Percentiles rank a stretch among this genome's conserved stretches.
phyloP scores from a whole-genome alignment of 2,329 filamentous ascomycete species.

The Neurospora sp. region DNA sequence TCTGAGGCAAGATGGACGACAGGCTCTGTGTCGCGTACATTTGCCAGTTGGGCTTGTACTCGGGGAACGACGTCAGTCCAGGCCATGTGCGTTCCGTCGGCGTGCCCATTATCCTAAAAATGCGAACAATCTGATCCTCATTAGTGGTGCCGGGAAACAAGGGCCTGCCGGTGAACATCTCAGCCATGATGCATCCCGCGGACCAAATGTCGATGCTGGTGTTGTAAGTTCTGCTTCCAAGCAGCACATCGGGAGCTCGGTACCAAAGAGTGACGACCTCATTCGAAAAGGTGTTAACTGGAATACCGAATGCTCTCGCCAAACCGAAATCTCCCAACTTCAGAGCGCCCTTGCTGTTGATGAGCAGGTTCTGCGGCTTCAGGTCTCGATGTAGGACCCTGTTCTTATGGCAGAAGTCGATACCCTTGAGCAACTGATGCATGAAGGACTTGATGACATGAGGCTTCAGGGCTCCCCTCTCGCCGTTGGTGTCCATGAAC shows the following conservation, averaged over 20 bases:
- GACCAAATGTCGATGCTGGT: slow-evolving; percentile 99
- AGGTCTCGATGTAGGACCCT: slow-evolving; percentile 90
- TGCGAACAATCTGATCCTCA: slow-evolving; percentile 92
- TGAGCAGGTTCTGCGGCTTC: slow-evolving; percentile 93
- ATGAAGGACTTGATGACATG: slow-evolving; percentile 97
- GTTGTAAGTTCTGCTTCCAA: slow-evolving; percentile 93
- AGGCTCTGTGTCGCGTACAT: slow-evolving; percentile 91
- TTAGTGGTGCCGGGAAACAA: slow-evolving; percentile 97
- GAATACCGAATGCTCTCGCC: slow-evolving; percentile 89
- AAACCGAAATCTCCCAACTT: slow-evolving; percentile 94
- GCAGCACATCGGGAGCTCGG: slow-evolving; percentile 86
- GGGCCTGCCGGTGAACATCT: slow-evolving; percentile 95
- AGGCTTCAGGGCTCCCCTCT: slow-evolving; percentile 80
- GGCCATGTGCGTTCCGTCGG: slow-evolving; percentile 94
- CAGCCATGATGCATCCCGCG: slow-evolving; percentile 98
- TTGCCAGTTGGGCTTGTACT: slow-evolving; percentile 93
- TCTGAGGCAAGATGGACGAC: slow-evolving; percentile 75
- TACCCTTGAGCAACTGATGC: slow-evolving; percentile 91
- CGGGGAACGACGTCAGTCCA: slow-evolving; percentile 87
- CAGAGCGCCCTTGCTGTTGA: slow-evolving; percentile 81
- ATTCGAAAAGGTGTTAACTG: slow-evolving; percentile 96
- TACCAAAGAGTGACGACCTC: slow-evolving; percentile 98
- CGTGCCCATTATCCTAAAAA: slow-evolving; percentile 97
- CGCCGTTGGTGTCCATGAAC: slow-evolving; percentile 93
- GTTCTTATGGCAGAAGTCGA: slow-evolving; percentile 97